Percentiles rank a stretch among this genome's conserved stretches.
Conservation (phyloP, 176 grass and related monocot genomes). For the Aegilops longissima region DNA sequence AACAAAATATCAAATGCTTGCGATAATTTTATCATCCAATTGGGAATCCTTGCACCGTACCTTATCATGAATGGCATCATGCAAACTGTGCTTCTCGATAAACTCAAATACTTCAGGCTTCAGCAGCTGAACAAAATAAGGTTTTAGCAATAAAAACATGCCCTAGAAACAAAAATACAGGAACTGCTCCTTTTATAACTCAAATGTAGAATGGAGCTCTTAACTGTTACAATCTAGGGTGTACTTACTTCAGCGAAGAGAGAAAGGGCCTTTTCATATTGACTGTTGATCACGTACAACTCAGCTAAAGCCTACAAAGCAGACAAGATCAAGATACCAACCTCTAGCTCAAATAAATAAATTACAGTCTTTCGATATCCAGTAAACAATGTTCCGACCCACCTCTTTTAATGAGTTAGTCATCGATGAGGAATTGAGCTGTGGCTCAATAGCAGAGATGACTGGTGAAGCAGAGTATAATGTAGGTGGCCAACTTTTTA, state of each 20-base stretch:
- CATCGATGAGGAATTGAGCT: constrained; percentile 75
- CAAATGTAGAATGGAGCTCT: constrained; percentile 14
- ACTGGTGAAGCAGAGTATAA: constrained; percentile 81
- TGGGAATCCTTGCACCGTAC: constrained; percentile 38
- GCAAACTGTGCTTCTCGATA: constrained; percentile 80
- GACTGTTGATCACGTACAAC: constrained; percentile 71
- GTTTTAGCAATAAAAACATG: constrained; percentile 26
- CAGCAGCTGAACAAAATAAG: constrained; percentile 53
- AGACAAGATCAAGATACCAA: constrained; percentile 34
- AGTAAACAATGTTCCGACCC: constrained; percentile 29
- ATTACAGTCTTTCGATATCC: not conserved
- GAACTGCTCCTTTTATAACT: not conserved
- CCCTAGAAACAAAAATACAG: constrained; percentile 15
- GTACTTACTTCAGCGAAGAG: constrained; percentile 93
- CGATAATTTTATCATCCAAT: not conserved
- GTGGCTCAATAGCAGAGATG: constrained; percentile 92
- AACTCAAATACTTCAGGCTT: constrained; percentile 88
- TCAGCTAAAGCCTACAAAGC: constrained; percentile 80
- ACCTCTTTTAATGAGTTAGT: constrained; percentile 86
- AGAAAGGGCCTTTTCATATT: constrained; percentile 79
- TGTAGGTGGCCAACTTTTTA: constrained; percentile 79
- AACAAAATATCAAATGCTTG: constrained; percentile 7
- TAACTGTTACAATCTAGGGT: constrained; percentile 21
- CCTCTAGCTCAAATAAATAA: constrained; percentile 22
- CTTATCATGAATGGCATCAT: constrained; percentile 81